Base-by-base conservation (phyloP, 2,329 filamentous ascomycete genomes). In the Pseudocercospora cruenta region DNA sequence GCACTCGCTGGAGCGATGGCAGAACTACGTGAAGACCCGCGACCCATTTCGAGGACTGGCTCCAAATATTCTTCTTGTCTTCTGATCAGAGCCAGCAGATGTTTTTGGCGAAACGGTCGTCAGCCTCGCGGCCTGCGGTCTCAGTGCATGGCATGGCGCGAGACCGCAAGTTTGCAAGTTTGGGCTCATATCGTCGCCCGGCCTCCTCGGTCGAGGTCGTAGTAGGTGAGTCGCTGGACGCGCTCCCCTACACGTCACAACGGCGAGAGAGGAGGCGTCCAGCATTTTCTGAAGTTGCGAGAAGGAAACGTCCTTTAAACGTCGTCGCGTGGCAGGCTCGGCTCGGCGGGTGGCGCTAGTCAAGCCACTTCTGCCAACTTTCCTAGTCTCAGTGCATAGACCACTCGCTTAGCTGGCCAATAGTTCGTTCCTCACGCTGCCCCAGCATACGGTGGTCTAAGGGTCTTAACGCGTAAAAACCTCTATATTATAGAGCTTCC, bases 251-350 rank as follows among this genome's bases (percentile, higher is more conserved):
- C 22, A 31, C 47, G 39, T n/a, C 14, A 47, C 58, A 24, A 64
- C 54, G 45, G 53, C 51, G 62, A 66, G 49, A 62, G 59, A 65
- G 57, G 63, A 64, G 63, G 66, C 66, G 66, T 55, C 66, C 63
- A 45, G 51, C 55, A 10, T 31, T 33, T 21, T 51, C 45, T 55
- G 49, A 24, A 14, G 60, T 36, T 31, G 45, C 26, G 21, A 21
- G 21, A 4, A 22, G 24, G 51, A 26, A 26, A 31, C 26, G 26
- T 26, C 16, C 24, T 55, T 28, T 33, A n/a, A 55, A 55, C 4
- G 16, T 21, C 26, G 26, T 31, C 22, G 39, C 39, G 39, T 43
- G 39, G 16, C 39, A n/a, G 36, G 36, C 36, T 22, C 6, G 36
- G 36, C 36, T 22, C 6, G 21, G n/a, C 43, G 8, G 16, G 43